Conservation (phyloP, 352 stramenopile species). For the Phytophthora nicotianae region DNA sequence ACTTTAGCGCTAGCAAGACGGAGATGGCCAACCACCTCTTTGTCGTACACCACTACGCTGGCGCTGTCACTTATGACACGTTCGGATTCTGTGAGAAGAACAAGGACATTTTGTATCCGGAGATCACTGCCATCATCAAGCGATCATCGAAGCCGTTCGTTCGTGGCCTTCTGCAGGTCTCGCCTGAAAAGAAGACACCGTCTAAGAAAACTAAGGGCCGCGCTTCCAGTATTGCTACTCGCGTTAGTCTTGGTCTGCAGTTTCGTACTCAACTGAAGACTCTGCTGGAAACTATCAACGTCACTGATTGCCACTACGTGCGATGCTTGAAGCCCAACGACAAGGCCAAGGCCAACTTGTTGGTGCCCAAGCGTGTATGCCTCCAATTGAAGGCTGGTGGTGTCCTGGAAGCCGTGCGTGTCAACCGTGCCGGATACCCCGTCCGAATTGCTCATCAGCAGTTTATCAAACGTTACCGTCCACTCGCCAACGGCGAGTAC, state of each 20-base stretch:
- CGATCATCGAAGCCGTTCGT: slow-evolving; percentile 75
- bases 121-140: slow-evolving; percentile 82
- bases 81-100: slow-evolving; percentile 98
- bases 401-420: slow-evolving; percentile 98
- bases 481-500: slow-evolving; percentile 72
- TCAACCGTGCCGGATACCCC: slow-evolving; percentile 97
- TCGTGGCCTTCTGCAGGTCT: slow-evolving; percentile 55
- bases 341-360: slow-evolving; percentile 79
- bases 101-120: slow-evolving; percentile 90
- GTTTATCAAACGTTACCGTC: slow-evolving; percentile 91
- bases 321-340: slow-evolving; percentile 99
- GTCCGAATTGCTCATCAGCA: slow-evolving; percentile 95
- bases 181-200: slow-evolving; percentile 26
- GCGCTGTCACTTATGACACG: slow-evolving; percentile 92
- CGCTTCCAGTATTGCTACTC: slow-evolving; percentile 42
- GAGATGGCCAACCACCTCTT: slow-evolving; percentile 83
- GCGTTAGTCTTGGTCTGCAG: slow-evolving; percentile 80
- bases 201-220: slow-evolving; percentile 40
- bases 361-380: slow-evolving; percentile 92
- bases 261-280: slow-evolving; percentile 93
- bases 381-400: slow-evolving; percentile 98
- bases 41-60: slow-evolving; percentile 93
- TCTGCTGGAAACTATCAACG: slow-evolving; percentile 94
- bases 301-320: slow-evolving; percentile 97
- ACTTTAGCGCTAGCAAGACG: slow-evolving; percentile 81